Evolutionary conservation across 805 yeast genomes (phyloP).

Genomic region (Metschnikowia amazonensis): DNA sequence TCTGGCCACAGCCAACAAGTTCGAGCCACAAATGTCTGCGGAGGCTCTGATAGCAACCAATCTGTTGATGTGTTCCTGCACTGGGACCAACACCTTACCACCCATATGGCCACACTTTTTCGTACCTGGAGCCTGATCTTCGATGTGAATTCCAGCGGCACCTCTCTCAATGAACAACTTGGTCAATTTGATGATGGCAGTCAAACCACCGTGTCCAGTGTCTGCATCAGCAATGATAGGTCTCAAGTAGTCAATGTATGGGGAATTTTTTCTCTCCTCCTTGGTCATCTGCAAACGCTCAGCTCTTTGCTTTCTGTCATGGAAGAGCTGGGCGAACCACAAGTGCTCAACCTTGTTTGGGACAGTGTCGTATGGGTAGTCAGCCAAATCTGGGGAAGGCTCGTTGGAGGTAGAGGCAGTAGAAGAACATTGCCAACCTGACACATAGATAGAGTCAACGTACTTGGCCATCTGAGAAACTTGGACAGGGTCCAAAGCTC

Average conservation of each 20-base stretch:
- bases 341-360: conserved; percentile 97
- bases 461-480: conserved; percentile 96
- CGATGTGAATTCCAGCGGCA: conserved; percentile 98
- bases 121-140: conserved; percentile 98
- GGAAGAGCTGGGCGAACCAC: conserved; percentile 95
- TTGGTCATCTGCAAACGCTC: conserved; percentile 62
- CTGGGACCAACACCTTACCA: conserved; percentile 95
- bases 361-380: conserved; percentile 97
- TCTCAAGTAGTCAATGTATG: conserved; percentile 80
- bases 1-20: conserved; percentile 85
- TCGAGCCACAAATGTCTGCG: conserved; percentile 89
- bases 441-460: conserved; percentile 86
- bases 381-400: conserved; percentile 98
- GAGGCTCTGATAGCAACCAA: conserved; percentile 90
- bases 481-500: conserved; percentile 94
- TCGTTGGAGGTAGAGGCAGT: conserved; percentile 97
- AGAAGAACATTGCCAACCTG: conserved; percentile 99
- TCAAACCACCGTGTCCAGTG: conserved; percentile 98
- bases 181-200: conserved; percentile 92
- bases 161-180: conserved; percentile 96
- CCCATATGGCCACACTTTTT: conserved; percentile 99
- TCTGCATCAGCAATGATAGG: conserved; percentile 98
- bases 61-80: conserved; percentile 95
- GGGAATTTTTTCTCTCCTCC: conserved; percentile 64
- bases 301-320: conserved; percentile 93